Percentiles rank a stretch among this genome's conserved stretches.
Conservation (phyloP, 495 filamentous ascomycete species). For the Evernia prunastri region DNA sequence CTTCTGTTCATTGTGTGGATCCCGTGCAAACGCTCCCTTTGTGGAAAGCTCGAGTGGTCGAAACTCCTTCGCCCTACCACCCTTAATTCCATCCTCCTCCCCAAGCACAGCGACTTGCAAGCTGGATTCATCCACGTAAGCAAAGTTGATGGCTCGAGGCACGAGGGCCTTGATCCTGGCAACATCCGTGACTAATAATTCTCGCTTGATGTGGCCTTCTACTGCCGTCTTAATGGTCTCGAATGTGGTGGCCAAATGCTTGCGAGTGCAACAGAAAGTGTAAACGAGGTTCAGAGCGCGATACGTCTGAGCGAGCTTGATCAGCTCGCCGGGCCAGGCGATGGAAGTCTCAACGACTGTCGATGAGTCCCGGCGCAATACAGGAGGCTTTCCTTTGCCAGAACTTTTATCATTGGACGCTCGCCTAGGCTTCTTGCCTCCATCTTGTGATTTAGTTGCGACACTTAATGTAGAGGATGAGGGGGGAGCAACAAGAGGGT, state of each 20-base stretch:
- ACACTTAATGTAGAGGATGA: conserved; percentile 32
- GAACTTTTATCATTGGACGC: conserved; percentile 24
- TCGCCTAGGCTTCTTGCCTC: conserved; percentile 44
- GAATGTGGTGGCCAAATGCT: conserved; percentile 85
- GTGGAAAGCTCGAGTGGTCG: conserved; percentile 21
- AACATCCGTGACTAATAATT: conserved; percentile 68
- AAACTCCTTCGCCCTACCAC: conserved; percentile 36
- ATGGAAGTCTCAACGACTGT: conserved; percentile 38
- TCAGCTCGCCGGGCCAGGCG: conserved; percentile 72
- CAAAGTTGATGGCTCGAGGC: conserved; percentile 70
- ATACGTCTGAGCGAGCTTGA: conserved; percentile 66
- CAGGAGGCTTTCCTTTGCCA: conserved; percentile 27
- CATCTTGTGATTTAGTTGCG: conserved; percentile 51
- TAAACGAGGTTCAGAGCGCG: conserved; percentile 85
- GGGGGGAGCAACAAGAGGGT: conserved; percentile 5
- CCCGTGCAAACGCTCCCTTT: conserved; percentile 33
- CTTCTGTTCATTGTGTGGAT: conserved; percentile 34
- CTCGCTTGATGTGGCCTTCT: conserved; percentile 69
- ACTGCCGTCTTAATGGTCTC: conserved; percentile 80
- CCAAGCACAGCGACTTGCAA: conserved; percentile 72
- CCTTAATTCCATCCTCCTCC: conserved; percentile 49
- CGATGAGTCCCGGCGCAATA: conserved; percentile 38
- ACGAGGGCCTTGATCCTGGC: conserved; percentile 73
- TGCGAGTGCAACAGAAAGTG: conserved; percentile 89
- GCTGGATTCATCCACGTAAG: conserved; percentile 76